These are phyloP conservation scores for Phytophthora europaea DNA, from an alignment of 352 stramenopile species.

Conservation along the genomic window DNA sequence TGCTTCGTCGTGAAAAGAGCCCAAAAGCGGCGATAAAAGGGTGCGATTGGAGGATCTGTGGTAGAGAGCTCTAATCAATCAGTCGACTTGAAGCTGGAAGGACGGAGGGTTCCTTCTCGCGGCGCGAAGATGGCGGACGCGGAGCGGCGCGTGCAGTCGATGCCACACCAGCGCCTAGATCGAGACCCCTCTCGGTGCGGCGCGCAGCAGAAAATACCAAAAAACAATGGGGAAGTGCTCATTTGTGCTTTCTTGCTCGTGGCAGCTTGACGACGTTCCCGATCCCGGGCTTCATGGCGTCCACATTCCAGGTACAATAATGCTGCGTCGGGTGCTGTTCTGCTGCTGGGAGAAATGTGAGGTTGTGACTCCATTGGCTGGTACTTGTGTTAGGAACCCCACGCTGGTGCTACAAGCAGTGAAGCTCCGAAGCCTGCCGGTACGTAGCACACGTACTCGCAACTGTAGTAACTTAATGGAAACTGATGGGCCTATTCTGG, in stretches of 20 bases:
- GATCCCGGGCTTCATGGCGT: constrained; percentile 64
- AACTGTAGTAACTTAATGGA: neutral
- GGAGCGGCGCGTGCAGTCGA: constrained; percentile 51
- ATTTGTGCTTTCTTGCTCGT: constrained; percentile 1
- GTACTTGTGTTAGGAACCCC: constrained; percentile 18
- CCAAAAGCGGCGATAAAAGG: neutral
- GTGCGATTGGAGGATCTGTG: constrained; percentile 7
- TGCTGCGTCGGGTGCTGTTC: neutral
- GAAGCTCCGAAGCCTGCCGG: constrained; percentile 15
- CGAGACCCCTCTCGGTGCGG: constrained; percentile 60
- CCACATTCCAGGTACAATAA: constrained; percentile 53
- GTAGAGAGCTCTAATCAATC: constrained; percentile 30
- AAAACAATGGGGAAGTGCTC: neutral
- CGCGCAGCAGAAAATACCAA: neutral
- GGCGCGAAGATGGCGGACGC: constrained; percentile 27
- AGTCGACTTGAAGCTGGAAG: constrained; percentile 39
- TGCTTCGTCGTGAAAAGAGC: neutral
- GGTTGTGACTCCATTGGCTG: neutral
- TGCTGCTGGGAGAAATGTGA: neutral
- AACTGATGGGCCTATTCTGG: constrained; percentile 6
- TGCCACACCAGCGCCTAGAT: constrained; percentile 60
- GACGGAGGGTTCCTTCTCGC: constrained; percentile 1
- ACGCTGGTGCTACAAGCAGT: constrained; percentile 4
- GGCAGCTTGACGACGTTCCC: constrained; percentile 77
- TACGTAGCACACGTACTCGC: constrained; percentile 3